A percentile compares a stretch with the other conserved stretches of the same genome.
These are phyloP conservation scores for Flaveria robusta DNA, from an alignment of 129 eudicot genomes.

Conservation along the genomic window DNA sequence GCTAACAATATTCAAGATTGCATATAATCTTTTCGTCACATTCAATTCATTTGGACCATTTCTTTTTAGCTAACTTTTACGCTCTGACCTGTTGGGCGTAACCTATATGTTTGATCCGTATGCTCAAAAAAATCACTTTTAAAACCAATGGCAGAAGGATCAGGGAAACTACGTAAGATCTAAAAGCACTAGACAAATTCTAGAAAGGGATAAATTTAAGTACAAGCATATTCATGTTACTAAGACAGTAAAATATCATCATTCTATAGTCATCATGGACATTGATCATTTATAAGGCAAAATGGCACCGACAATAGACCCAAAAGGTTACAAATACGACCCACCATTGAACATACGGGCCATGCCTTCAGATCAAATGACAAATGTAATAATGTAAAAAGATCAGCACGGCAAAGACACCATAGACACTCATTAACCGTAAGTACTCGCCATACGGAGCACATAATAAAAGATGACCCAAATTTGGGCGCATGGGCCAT, in stretches of 20 bases:
- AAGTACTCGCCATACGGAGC: no score
- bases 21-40: no score
- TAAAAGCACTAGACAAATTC: not conserved
- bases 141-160: not conserved
- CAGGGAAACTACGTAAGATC: not conserved
- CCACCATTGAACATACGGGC: conserved; percentile 2
- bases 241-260: not conserved
- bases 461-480: not conserved
- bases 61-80: not conserved
- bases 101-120: not conserved
- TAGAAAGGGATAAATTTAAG: not conserved
- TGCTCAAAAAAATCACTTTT: not conserved
- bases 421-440: not conserved
- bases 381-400: not conserved
- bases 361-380: not conserved
- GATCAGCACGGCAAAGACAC: not conserved
- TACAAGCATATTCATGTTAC: conserved; percentile 13
- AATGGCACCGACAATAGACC: not conserved
- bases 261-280: not conserved
- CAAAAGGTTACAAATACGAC: not conserved
- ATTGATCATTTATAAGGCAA: not conserved
- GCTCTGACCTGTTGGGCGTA: not conserved
- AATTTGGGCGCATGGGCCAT: not conserved
- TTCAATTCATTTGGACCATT: not conserved
- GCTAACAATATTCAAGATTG: not conserved